Evolutionary conservation across 1,284 basidiomycete genomes (phyloP).

Genomic region (Hemileia vastatrix): DNA sequence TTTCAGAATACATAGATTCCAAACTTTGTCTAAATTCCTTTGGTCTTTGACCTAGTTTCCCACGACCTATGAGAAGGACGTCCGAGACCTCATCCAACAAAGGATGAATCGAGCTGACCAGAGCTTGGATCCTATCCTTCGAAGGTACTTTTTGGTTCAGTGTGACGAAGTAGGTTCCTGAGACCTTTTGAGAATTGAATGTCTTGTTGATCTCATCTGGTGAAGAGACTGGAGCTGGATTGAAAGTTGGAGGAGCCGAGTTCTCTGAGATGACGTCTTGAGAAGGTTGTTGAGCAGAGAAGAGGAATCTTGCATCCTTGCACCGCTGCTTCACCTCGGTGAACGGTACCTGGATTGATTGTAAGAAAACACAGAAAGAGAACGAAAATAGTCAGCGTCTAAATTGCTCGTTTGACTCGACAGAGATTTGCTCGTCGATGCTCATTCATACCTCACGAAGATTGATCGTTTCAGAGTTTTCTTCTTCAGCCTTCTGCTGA

Average conservation of each 20-base stretch:
- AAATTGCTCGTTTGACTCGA: too few species aligned
- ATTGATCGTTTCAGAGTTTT: not conserved
- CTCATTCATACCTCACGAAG: not conserved
- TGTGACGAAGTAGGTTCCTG: slow-evolving; percentile 24
- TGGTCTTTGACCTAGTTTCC: too few species aligned
- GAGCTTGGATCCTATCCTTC: too few species aligned
- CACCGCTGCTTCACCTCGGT: slow-evolving; percentile 26
- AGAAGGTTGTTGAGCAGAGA: slow-evolving; percentile 22
- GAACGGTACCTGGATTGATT: slow-evolving; percentile 29
- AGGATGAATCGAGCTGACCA: too few species aligned
- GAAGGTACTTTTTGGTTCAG: too few species aligned
- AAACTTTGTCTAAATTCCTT: too few species aligned
- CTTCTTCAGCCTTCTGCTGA: not conserved
- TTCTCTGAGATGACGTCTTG: not conserved
- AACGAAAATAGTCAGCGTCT: not conserved
- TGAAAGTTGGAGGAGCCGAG: not conserved
- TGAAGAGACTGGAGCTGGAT: not conserved
- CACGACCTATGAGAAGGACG: too few species aligned
- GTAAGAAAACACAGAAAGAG: slow-evolving; percentile 2
- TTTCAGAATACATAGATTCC: too few species aligned
- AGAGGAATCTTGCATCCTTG: slow-evolving; percentile 28
- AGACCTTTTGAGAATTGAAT: slow-evolving; percentile 4
- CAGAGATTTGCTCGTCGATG: too few species aligned
- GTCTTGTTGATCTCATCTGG: not conserved
- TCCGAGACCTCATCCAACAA: too few species aligned